phyloP scores from a whole-genome alignment of 1,284 basidiomycete species.

The Sporisorium iseilematis-ciliati region DNA sequence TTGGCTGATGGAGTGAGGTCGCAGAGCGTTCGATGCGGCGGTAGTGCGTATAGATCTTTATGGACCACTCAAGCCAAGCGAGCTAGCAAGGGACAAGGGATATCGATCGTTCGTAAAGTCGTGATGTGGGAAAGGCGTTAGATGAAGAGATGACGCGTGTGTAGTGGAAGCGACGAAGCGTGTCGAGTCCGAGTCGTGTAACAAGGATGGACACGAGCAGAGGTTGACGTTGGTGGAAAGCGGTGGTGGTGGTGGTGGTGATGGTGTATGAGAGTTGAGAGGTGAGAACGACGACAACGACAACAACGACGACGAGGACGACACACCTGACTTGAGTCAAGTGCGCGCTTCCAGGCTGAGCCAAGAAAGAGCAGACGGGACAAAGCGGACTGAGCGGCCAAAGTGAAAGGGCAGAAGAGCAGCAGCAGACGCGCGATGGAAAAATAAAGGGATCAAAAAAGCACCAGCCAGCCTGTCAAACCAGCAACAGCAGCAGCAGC shows the following conservation, averaged over 20 bases:
- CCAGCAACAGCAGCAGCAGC: not conserved
- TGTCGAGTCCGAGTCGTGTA: conserved; percentile 2
- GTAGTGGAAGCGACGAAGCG: not conserved
- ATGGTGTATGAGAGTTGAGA: not conserved
- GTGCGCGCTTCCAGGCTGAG: conserved; percentile 1
- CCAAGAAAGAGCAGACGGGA: not conserved
- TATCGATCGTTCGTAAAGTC: conserved; percentile 2
- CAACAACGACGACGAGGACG: not conserved
- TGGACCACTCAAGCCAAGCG: not conserved
- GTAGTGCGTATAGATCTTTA: too few species aligned
- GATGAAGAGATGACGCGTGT: not conserved
- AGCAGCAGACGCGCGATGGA: too few species aligned
- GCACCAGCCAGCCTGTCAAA: conserved; percentile 2
- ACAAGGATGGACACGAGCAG: conserved; percentile 6
- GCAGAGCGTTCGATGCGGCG: too few species aligned
- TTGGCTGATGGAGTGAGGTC: too few species aligned
- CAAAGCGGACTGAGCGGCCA: conserved; percentile 4
- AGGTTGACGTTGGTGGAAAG: not conserved
- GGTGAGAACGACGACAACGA: not conserved
- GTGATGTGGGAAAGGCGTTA: not conserved
- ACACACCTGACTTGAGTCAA: not conserved
- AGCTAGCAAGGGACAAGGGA: not conserved
- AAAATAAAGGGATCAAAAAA: not conserved
- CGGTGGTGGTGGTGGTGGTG: not conserved
- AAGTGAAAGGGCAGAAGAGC: not conserved